Percentiles rank a stretch among this genome's conserved stretches.
Evolutionary conservation across 306 rosid species (phyloP).

Genomic region (Vigna angularis): DNA sequence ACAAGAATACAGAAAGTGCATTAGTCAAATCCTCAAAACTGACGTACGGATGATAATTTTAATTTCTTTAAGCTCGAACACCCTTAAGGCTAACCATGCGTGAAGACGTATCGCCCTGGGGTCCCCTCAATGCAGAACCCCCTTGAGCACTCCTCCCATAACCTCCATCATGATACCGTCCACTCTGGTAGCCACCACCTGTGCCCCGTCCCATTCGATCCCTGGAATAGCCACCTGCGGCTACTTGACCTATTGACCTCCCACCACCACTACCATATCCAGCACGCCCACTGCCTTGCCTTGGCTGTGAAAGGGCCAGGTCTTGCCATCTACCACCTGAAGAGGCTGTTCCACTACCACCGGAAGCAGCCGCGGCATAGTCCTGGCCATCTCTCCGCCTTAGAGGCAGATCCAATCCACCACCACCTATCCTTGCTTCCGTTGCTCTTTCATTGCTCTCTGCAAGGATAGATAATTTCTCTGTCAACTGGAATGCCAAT

Average conservation of each 20-base stretch:
- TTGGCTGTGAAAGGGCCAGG: constrained; percentile 59
- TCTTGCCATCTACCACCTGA: constrained; percentile 88
- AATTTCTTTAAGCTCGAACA: constrained; percentile 56
- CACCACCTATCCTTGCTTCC: constrained; percentile 88
- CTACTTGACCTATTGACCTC: constrained; percentile 57
- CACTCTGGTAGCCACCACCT: constrained; percentile 61
- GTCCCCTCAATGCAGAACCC: constrained; percentile 66
- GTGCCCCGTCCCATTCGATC: constrained; percentile 61
- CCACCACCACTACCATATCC: constrained; percentile 69
- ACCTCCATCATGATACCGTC: constrained; percentile 64
- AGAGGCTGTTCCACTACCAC: constrained; percentile 49
- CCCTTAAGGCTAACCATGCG: constrained; percentile 90
- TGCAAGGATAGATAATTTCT: constrained; percentile 78
- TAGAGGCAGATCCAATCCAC: constrained; percentile 79
- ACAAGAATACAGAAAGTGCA: constrained; percentile 11
- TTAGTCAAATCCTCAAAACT: constrained; percentile 31
- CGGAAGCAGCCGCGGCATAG: constrained; percentile 59
- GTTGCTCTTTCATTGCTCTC: constrained; percentile 92
- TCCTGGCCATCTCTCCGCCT: constrained; percentile 93
- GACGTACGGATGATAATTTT: background rate
- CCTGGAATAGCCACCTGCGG: constrained; percentile 51
- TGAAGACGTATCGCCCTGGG: constrained; percentile 69
- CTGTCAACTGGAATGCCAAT: constrained; percentile 84
- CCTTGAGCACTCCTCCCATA: constrained; percentile 64
- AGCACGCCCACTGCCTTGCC: constrained; percentile 77